Evolutionary conservation across 768 basidiomycete species (phyloP).

Genomic region (Lyophyllum shimeji): DNA sequence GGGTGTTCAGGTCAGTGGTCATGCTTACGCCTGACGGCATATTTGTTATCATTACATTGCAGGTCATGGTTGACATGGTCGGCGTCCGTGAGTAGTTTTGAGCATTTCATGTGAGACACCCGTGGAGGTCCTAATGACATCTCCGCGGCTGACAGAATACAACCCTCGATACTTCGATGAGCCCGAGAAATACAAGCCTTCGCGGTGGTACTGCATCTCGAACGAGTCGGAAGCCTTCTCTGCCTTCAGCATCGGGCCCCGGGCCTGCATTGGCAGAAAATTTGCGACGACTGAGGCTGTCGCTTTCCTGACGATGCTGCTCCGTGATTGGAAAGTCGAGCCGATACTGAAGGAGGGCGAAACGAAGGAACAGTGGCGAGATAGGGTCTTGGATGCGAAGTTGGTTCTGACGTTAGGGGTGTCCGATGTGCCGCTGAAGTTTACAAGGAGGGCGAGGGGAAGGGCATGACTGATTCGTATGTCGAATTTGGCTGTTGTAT

Average conservation of each 20-base stretch:
- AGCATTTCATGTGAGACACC: background rate
- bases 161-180: conserved; percentile 50
- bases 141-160: conserved; percentile 33
- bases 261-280: conserved; percentile 53
- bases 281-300: conserved; percentile 55
- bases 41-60: background rate
- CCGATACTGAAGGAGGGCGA: conserved; percentile 39
- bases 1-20: conserved; percentile 31
- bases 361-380: conserved; percentile 37
- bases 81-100: conserved; percentile 42
- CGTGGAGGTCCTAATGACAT: background rate
- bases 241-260: conserved; percentile 51
- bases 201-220: conserved; percentile 46
- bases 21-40: background rate
- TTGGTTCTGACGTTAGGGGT: conserved; percentile 37
- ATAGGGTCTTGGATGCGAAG: conserved; percentile 34
- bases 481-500: too few relatives aligned
- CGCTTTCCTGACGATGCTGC: conserved; percentile 48
- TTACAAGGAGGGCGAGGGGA: conserved; percentile 24
- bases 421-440: conserved; percentile 30
- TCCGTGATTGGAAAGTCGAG: conserved; percentile 54
- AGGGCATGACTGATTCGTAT: too few relatives aligned
- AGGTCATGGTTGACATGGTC: conserved; percentile 47
- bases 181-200: conserved; percentile 48
- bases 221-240: conserved; percentile 43